Base-by-base conservation (phyloP, 176 grass and related monocot genomes). In the Zoysia pacifica region DNA sequence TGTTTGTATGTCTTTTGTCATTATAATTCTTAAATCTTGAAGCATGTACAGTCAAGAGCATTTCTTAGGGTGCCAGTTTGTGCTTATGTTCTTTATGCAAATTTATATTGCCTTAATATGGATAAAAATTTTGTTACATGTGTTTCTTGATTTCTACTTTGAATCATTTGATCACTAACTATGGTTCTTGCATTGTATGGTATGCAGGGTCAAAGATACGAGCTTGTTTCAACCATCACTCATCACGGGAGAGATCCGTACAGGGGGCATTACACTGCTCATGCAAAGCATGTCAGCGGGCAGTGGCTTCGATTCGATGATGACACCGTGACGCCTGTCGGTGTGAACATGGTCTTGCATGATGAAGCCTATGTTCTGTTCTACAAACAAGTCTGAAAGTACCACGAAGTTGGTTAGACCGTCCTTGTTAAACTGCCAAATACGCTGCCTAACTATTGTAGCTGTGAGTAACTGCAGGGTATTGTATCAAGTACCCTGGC, bases 261-360 rank as follows among this genome's bases (percentile, higher is more conserved):
- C 10, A 91, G 81, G 73, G 95, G 96, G 37, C 96, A 98, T 53
- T 98, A 94, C 55, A 98, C 90, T 18, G 84, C 96, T 68, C 86
- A 93, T 79, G 81, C 90, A 8, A 98, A 84, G 75, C 75, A 85
- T 85, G 80, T 79, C 11, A 73, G 60, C 7, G 82, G 88, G 40
- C 84, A 86, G 59, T 98, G 96, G 96, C 86, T 98, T 70, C 88
- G 69, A 13, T 98, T 91, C 2, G 92, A 98, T n/a, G 96, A 98
- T 55, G 76, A 67, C 11, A 59, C 72, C 2, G 90, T 93, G 46
- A 64, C 43, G 7, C 79, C 85, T 16, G 62, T 95, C 9, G 48
- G 42, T 11, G 41, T 65, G 78, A 87, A 91, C 49, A 84, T 85
- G 60, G 90, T 95, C 52, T 83, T 98, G 84, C 90, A 93, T 69